Evolutionary conservation across 164 flowering plant species (phyloP).

Genomic region (Houttuynia cordata): DNA sequence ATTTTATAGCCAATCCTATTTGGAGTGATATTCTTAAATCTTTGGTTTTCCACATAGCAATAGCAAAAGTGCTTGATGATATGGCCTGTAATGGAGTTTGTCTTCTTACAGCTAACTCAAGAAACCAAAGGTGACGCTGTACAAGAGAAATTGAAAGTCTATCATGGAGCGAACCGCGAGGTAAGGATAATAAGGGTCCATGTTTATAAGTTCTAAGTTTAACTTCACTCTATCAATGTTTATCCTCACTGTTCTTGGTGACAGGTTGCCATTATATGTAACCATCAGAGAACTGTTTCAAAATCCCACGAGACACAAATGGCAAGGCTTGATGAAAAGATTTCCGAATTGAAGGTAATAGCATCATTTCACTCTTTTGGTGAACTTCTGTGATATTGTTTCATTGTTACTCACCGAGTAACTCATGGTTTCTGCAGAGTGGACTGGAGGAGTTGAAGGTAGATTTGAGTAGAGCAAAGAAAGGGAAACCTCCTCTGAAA

Average conservation of each 20-base stretch:
- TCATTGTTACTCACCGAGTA: neutral
- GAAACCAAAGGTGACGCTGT: conserved; percentile 61
- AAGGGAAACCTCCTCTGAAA: conserved; percentile 88
- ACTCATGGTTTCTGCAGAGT: conserved; percentile 26
- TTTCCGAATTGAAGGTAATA: conserved; percentile 65
- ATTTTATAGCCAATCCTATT: neutral
- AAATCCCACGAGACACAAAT: conserved; percentile 78
- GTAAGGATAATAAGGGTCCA: conserved; percentile 18
- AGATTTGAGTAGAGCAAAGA: conserved; percentile 74
- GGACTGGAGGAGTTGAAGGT: conserved; percentile 43
- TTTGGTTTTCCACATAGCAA: neutral
- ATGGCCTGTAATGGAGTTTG: conserved; percentile 4
- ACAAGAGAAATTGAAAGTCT: conserved; percentile 51
- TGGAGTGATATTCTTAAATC: neutral
- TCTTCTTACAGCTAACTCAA: conserved; percentile 41
- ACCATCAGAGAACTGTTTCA: conserved; percentile 89
- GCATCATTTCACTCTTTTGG: neutral
- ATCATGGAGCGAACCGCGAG: conserved; percentile 89
- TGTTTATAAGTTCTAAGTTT: neutral
- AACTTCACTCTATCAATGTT: neutral
- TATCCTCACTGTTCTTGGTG: conserved; percentile 6
- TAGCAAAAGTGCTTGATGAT: neutral
- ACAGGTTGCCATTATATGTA: conserved; percentile 98
- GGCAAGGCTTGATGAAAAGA: conserved; percentile 56
- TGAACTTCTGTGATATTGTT: neutral